Base-by-base conservation (phyloP, 192 early-diverging fungal species). In the Coemansia sp. region DNA sequence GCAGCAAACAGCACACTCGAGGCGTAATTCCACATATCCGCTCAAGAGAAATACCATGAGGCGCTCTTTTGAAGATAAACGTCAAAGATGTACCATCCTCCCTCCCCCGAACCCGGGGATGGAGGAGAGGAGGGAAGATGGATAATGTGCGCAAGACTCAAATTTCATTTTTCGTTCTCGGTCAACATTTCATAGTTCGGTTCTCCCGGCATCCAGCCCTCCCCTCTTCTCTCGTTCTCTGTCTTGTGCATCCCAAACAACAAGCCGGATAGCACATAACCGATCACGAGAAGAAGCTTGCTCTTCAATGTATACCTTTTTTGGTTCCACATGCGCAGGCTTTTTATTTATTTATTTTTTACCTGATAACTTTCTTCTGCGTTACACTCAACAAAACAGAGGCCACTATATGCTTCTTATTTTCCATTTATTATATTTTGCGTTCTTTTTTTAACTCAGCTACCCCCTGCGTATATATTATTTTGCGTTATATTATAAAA, bases 21-120 rank as follows among this genome's bases (percentile, higher is more conserved):
- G 39, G 39, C 39, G 39, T 46, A 46, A 46, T 46, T 46, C 39
- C 39, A 46, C 39, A 14, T 14, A 9, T 46, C 39, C 39, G 39
- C 39, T 46, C 39, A 46, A 46, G 5, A 46, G 39, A 31, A 50
- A 25, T 19, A 62, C 39, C 39, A 24, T 29, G 60, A 36, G 60
- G 60, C 60, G 60, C 51, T 46, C 14, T 46, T 46, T 46, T 17
- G 39, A 46, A 46, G 39, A 46, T 17, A 46, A 42, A 30, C 23
- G 51, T 22, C 9, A 30, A 58, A 14, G 21, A 46, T n/a, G 33
- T 29, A 32, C 20, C 25, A 20, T 62, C 29, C 60, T 51, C 60
- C 60, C 60, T 51, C 60, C 27, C 60, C 23, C 60, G 23, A 36
- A 19, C 60, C 60, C 42, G 51, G 60, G 60, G 51, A 62, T 62